Evolutionary conservation across 225 moss, liverwort and hornwort genomes (phyloP), one percentile per base, ranked within the genome.

Genomic region (Asterella californica): DNA sequence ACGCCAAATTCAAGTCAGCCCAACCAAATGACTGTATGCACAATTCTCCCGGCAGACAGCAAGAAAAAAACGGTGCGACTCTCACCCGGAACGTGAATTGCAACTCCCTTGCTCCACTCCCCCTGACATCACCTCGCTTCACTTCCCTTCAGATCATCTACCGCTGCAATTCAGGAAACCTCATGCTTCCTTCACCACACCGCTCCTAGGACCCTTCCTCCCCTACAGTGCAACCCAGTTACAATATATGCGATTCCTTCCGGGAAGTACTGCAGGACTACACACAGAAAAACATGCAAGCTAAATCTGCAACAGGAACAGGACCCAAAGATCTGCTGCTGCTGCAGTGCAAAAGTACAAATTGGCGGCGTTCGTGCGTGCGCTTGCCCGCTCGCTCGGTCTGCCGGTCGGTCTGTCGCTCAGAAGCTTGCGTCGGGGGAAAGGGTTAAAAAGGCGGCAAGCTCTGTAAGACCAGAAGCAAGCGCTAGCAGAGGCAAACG

Each of bases 361-460:
- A 24, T n/a, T 76, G 75, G 75, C 75, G 75, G 75, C 75, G 57
- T 76, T 33, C 11, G 1, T 76, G 37, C 75, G 57, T 5, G 21
- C 52, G 36, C 17, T n/a, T 30, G 57, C 4, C 18, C 10, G 36
- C 4, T 14, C 71, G 25, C 9, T 45, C 22, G 21, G 46, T 17
- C 36, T 37, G 18, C 12, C 12, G 11, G 30, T 36, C 67, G 30
- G 14, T 36, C 15, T 32, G 34, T 36, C 67, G 32, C 17, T 65
- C 30, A 10, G 64, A 3, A 1, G 30, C 32, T 65, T 32, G 64
- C 64, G 15, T 30, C 64, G 62, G 29, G 19, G 25, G 70, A 36
- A 42, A 70, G 70, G 70, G 37, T 70, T 37, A 36, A 25, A 37
- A 70, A 33, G 9, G 17, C 70, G 18, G 34, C 30, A 1, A 46